phyloP scores from a whole-genome alignment of 306 rosid genomes.

The Ammopiptanthus mongolicus region DNA sequence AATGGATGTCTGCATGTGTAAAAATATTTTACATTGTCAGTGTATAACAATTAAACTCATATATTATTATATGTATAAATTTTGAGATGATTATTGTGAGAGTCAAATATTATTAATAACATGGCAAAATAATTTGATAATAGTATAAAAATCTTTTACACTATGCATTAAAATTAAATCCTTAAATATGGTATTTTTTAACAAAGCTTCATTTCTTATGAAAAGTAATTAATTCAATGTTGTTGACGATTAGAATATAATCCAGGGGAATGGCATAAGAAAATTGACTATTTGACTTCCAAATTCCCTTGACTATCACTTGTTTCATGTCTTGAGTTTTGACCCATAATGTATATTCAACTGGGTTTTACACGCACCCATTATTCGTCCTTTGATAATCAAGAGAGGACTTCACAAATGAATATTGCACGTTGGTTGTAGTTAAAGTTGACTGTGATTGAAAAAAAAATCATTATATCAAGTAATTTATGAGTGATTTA shows the following conservation, averaged over 20 bases:
- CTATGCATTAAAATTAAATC: no score
- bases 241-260: not conserved
- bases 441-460: no score
- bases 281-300: slow-evolving; percentile 3
- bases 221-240: not conserved
- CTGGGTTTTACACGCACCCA: not conserved
- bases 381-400: not conserved
- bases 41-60: no score
- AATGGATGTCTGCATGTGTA: no score
- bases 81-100: no score
- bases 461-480: not conserved
- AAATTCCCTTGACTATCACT: not conserved
- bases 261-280: not conserved
- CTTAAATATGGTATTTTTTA: no score
- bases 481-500: not conserved
- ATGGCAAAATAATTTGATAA: no score
- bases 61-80: no score
- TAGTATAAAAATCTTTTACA: no score
- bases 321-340: not conserved
- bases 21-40: no score
- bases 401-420: not conserved
- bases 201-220: not conserved
- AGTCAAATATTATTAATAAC: no score
- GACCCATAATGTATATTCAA: not conserved
- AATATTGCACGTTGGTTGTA: no score